Evolutionary conservation across 2,329 filamentous ascomycete genomes (phyloP), one percentile per base, ranked within the genome.

Genomic region (Botryosphaeria dothidea): DNA sequence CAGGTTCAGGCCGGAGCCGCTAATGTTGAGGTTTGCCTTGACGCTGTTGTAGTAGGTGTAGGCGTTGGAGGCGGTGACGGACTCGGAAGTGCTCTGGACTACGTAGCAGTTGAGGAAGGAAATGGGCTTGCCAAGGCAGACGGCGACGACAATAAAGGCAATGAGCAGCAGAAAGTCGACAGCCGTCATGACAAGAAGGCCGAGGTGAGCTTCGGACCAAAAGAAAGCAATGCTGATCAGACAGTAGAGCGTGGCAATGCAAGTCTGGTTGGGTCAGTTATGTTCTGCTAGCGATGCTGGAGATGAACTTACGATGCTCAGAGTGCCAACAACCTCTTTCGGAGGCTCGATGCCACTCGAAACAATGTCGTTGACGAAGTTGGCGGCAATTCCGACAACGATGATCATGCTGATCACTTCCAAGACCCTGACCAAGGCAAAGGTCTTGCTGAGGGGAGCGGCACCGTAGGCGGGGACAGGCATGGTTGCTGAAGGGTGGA

Each of bases 351-450:
- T 85, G 68, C 88, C 84, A 23, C 83, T 85, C 48, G 83, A 80
- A 49, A 92, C 86, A 75, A 96, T 92, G 70, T 91, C 85, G 25
- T 88, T 84, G 72, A 96, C 89, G 78, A 97, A 96, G 78, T 93
- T 92, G 72, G 90, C 87, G 0, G 88, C 88, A 76, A 97, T 86
- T 51, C 92, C 92, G 69, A 96, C 90, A 69, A 95, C 88, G 66
- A 88, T 83, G 65, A 95, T 83, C 73, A 97, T 89, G 27, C 86
- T 87, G 68, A 90, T 79, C 66, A 87, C 84, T 75, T 96, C 89
- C 69, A 93, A 83, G 65, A 85, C 83, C 54, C 93, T 89, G 69
- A 90, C 86, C 69, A 88, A 81, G 66, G 91, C 88, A 81, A 96
- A 96, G 70, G 90, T 90, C 71, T 90, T 87, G 76, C 91, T 92